These are phyloP conservation scores for Trifolium pratense DNA, from an alignment of 306 rosid species.

Conservation along the genomic window DNA sequence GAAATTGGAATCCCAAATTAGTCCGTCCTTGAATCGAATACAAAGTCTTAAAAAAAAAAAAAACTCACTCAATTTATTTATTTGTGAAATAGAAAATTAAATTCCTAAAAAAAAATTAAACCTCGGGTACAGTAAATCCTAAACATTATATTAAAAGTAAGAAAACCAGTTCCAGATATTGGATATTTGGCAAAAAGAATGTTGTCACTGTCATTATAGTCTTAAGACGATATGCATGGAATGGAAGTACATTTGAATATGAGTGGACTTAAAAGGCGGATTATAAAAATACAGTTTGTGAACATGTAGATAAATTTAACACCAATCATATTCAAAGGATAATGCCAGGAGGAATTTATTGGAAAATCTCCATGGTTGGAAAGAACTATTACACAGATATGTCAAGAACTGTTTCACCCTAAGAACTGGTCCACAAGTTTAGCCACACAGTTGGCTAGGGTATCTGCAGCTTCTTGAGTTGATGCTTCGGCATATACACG, in stretches of 20 bases:
- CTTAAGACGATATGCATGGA: background rate
- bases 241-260: background rate
- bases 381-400: conserved; percentile 5
- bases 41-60: too few relatives aligned
- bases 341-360: conserved; percentile 10
- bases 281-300: too few relatives aligned
- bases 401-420: conserved; percentile 47
- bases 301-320: background rate
- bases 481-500: conserved; percentile 92
- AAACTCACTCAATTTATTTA: too few relatives aligned
- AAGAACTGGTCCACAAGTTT: conserved; percentile 69
- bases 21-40: too few relatives aligned
- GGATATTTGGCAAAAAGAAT: too few relatives aligned
- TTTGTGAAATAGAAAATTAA: too few relatives aligned
- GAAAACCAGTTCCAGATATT: too few relatives aligned
- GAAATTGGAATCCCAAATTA: too few relatives aligned
- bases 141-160: too few relatives aligned
- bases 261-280: too few relatives aligned
- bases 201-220: background rate
- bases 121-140: too few relatives aligned
- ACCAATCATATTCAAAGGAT: conserved; percentile 36
- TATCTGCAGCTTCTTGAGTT: conserved; percentile 71
- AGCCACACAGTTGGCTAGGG: conserved; percentile 70
- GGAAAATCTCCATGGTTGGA: conserved; percentile 23
- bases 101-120: too few relatives aligned